Evolutionary conservation across 2,329 filamentous ascomycete genomes (phyloP).

Genomic region (Cercospora nicotianae): DNA sequence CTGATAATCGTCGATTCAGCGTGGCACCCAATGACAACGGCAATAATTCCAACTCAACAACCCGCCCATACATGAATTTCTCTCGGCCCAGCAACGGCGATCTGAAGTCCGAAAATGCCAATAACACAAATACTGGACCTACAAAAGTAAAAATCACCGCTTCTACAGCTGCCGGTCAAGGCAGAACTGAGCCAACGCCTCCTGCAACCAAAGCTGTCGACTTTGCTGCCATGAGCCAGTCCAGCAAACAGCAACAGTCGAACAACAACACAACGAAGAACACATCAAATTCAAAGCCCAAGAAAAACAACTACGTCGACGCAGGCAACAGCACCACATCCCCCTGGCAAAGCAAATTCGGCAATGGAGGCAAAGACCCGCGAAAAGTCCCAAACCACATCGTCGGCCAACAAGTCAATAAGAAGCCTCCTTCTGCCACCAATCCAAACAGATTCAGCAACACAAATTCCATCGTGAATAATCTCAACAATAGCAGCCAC

Average conservation of each 20-base stretch:
- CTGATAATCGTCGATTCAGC: not conserved
- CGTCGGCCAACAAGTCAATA: not conserved
- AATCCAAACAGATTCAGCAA: conserved; percentile 5
- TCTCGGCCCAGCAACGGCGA: not conserved
- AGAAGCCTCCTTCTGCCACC: not conserved
- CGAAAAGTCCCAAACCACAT: not conserved
- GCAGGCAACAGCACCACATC: conserved; percentile 7
- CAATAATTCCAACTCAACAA: not conserved
- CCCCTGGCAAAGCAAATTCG: not conserved
- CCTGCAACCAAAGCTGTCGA: not conserved
- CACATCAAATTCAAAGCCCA: not conserved
- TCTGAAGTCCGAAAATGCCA: not conserved
- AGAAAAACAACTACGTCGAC: conserved; percentile 5
- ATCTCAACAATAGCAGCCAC: not conserved
- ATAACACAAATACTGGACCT: not conserved
- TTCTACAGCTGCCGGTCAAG: not conserved
- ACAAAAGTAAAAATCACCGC: not conserved
- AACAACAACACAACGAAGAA: not conserved
- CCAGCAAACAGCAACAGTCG: not conserved
- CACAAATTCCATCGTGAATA: not conserved
- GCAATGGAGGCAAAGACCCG: not conserved
- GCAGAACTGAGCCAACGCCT: not conserved
- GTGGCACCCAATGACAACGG: not conserved
- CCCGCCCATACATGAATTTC: not conserved
- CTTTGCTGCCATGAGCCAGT: not conserved